These are phyloP conservation scores for Halophytophthora batemanensis DNA, from an alignment of 352 stramenopile genomes.

Conservation along the genomic window DNA sequence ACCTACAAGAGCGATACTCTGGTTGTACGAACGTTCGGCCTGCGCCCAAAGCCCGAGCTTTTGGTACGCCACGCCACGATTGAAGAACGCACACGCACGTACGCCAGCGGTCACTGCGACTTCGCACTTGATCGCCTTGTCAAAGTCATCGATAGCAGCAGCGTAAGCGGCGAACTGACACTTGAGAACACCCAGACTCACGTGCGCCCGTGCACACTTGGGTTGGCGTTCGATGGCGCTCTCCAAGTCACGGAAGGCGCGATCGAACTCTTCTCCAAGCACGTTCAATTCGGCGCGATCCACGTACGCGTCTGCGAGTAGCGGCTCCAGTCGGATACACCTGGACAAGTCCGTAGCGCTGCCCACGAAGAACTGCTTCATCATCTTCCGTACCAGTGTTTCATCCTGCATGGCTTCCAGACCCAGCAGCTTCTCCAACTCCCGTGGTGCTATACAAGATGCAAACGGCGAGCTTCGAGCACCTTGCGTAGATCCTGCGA, in stretches of 20 bases:
- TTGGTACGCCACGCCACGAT: conserved; percentile 71
- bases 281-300: conserved; percentile 68
- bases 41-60: conserved; percentile 63
- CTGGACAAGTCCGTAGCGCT: conserved; percentile 62
- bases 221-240: conserved; percentile 49
- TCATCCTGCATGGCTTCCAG: conserved; percentile 50
- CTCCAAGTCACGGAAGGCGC: conserved; percentile 59
- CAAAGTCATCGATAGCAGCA: conserved; percentile 64
- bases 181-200: conserved; percentile 74
- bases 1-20: conserved; percentile 41
- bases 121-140: conserved; percentile 55
- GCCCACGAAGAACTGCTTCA: conserved; percentile 47
- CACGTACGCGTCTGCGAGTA: conserved; percentile 55
- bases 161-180: conserved; percentile 68
- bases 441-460: conserved; percentile 29
- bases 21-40: conserved; percentile 58
- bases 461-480: conserved; percentile 38
- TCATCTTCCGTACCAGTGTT: conserved; percentile 36
- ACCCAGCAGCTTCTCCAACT: conserved; percentile 46
- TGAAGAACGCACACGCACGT: conserved; percentile 40
- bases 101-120: conserved; percentile 21
- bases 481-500: not conserved
- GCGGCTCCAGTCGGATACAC: conserved; percentile 56
- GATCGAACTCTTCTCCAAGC: conserved; percentile 55
- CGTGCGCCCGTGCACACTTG: conserved; percentile 43